Percentiles rank a stretch among this genome's conserved stretches.
Conservation (phyloP, 2,329 filamentous ascomycete genomes). For the Waltergamsia citrina region DNA sequence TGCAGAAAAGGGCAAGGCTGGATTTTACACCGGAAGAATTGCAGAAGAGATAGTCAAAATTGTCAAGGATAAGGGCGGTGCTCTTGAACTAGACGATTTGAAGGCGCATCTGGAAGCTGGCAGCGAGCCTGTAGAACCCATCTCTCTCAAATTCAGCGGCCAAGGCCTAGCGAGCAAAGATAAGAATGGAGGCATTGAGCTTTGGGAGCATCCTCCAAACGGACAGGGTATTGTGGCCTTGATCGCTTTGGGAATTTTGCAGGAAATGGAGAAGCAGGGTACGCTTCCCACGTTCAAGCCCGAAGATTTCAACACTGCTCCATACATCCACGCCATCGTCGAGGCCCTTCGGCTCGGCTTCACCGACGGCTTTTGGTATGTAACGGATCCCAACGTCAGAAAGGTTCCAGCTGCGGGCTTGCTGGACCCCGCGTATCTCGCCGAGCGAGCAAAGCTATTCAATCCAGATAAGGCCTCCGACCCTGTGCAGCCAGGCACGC, state of each 20-base stretch:
- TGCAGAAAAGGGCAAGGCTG: conserved; percentile 72
- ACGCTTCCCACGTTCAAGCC: conserved; percentile 63
- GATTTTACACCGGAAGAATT: conserved; percentile 82
- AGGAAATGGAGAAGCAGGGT: conserved; percentile 69
- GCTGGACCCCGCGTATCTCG: conserved; percentile 65
- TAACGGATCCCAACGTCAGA: conserved; percentile 68
- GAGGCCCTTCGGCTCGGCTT: conserved; percentile 86
- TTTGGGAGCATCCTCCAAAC: conserved; percentile 97
- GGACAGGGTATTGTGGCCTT: conserved; percentile 92
- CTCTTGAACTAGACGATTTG: conserved; percentile 71
- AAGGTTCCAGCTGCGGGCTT: conserved; percentile 62
- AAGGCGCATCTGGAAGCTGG: conserved; percentile 59
- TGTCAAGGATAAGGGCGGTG: conserved; percentile 65
- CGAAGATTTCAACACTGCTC: conserved; percentile 70
- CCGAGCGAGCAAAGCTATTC: conserved; percentile 54
- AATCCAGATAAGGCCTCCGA: conserved; percentile 48
- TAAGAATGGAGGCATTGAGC: conserved; percentile 50
- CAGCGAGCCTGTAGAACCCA: conserved; percentile 74
- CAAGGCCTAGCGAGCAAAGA: conserved; percentile 32
- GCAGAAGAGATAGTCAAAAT: conserved; percentile 76
- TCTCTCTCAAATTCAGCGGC: conserved; percentile 69
- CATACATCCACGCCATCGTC: conserved; percentile 79
- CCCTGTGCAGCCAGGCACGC: conserved; percentile 54
- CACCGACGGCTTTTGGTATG: conserved; percentile 81
- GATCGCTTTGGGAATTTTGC: conserved; percentile 87